Evolutionary conservation across 2,329 filamentous ascomycete genomes (phyloP).

Genomic region (Fusarium bulbicola): DNA sequence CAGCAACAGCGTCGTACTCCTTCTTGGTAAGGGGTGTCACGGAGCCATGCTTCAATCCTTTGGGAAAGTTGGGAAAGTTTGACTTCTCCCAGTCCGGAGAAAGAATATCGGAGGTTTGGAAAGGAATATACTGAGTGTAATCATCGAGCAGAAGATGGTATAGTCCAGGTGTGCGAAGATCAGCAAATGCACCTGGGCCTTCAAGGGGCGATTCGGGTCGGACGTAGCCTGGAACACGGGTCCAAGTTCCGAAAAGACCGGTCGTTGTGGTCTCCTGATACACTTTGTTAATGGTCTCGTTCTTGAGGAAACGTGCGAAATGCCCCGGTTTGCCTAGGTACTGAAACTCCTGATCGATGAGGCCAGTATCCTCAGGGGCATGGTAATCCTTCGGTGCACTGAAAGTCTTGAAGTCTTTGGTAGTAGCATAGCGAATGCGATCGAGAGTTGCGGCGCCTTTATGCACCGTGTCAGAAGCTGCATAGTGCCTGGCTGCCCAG

Average conservation of each 20-base stretch:
- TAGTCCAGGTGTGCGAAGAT: conserved; percentile 46
- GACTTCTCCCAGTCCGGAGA: conserved; percentile 44
- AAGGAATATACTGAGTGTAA: conserved; percentile 56
- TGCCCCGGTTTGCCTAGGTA: conserved; percentile 50
- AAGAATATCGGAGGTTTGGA: conserved; percentile 52
- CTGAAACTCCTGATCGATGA: conserved; percentile 62
- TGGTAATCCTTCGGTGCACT: conserved; percentile 55
- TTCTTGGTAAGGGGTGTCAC: conserved; percentile 54
- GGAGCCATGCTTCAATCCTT: conserved; percentile 58
- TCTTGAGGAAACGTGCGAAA: conserved; percentile 61
- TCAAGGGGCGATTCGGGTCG: conserved; percentile 45
- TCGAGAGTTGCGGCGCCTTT: conserved; percentile 52
- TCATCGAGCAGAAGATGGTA: conserved; percentile 57
- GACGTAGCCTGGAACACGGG: conserved; percentile 49
- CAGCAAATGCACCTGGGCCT: conserved; percentile 51
- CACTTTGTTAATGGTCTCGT: conserved; percentile 58
- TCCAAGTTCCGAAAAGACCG: conserved; percentile 60
- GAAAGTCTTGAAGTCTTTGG: conserved; percentile 60
- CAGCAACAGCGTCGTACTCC: conserved; percentile 49
- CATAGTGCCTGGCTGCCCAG: conserved; percentile 58
- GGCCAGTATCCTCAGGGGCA: conserved; percentile 49
- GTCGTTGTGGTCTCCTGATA: conserved; percentile 56
- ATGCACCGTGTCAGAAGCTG: conserved; percentile 53
- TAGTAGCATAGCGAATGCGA: conserved; percentile 60
- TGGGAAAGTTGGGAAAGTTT: conserved; percentile 51